phyloP scores from a whole-genome alignment of 2,329 filamentous ascomycete species.

The Fusarium compactum region DNA sequence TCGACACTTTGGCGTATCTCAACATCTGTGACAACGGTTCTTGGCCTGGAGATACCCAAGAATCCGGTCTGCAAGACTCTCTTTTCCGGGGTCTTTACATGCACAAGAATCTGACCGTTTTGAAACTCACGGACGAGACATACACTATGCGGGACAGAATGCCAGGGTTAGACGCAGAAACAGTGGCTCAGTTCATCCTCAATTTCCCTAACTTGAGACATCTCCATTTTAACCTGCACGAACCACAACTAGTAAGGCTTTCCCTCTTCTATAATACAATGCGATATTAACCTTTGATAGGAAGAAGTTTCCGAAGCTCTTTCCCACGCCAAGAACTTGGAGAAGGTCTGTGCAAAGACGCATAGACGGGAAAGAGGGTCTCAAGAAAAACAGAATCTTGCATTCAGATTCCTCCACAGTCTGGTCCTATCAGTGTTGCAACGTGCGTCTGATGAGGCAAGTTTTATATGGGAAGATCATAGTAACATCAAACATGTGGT shows the following conservation, averaged over 20 bases:
- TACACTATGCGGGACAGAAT: neutral
- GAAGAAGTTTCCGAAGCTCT: conserved; percentile 18
- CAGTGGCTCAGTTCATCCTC: conserved; percentile 15
- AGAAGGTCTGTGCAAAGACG: neutral
- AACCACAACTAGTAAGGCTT: neutral
- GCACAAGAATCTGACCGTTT: conserved; percentile 23
- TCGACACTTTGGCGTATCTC: conserved; percentile 26
- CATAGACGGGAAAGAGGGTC: neutral
- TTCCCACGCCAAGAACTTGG: conserved; percentile 9
- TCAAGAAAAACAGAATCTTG: neutral
- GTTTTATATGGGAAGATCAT: conserved; percentile 32
- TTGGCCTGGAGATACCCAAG: neutral
- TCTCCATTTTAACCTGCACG: conserved; percentile 21
- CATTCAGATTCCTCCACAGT: neutral
- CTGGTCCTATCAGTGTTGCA: conserved; percentile 11
- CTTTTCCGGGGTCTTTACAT: conserved; percentile 32
- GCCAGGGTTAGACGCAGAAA: conserved; percentile 24
- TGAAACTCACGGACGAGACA: conserved; percentile 18
- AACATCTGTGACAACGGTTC: conserved; percentile 9
- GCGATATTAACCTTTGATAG: conserved; percentile 1
- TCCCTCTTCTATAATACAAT: too few species aligned
- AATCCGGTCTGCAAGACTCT: conserved; percentile 6
- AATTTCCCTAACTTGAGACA: conserved; percentile 18
- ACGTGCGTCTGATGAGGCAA: neutral
- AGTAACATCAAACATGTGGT: conserved; percentile 17